Conservation (phyloP, 75 land plant species). For the Larix kaempferi region DNA sequence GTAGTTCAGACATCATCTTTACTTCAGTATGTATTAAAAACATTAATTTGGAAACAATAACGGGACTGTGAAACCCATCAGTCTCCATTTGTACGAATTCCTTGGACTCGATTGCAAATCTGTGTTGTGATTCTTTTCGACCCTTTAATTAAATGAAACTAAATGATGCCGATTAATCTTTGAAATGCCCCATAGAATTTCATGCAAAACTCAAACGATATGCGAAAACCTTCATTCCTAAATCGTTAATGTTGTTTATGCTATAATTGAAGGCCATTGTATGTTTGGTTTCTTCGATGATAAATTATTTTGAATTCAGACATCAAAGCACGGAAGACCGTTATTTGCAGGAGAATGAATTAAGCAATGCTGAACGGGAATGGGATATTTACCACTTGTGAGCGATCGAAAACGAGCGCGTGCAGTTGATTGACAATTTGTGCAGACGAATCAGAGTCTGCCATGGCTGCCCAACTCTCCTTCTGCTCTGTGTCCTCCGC, state of each 20-base stretch:
- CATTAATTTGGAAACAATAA: too few relatives aligned
- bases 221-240: background rate
- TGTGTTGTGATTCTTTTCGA: background rate
- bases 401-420: background rate
- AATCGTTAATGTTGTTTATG: background rate
- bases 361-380: background rate
- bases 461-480: background rate
- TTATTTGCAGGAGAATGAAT: too few relatives aligned
- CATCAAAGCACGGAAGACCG: background rate
- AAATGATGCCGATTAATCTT: background rate
- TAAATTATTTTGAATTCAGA: background rate
- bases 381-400: slow-evolving; percentile 1
- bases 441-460: background rate
- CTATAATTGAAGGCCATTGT: background rate
- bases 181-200: background rate
- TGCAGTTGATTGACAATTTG: background rate
- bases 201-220: background rate
- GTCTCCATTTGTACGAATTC: background rate
- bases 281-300: background rate
- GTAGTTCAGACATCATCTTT: too few relatives aligned
- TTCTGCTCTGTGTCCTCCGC: background rate
- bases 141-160: background rate
- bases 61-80: too few relatives aligned
- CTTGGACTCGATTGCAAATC: background rate
- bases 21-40: too few relatives aligned